Evolutionary conservation across 495 filamentous ascomycete species (phyloP).

Genomic region (Aspergillus ostianus): DNA sequence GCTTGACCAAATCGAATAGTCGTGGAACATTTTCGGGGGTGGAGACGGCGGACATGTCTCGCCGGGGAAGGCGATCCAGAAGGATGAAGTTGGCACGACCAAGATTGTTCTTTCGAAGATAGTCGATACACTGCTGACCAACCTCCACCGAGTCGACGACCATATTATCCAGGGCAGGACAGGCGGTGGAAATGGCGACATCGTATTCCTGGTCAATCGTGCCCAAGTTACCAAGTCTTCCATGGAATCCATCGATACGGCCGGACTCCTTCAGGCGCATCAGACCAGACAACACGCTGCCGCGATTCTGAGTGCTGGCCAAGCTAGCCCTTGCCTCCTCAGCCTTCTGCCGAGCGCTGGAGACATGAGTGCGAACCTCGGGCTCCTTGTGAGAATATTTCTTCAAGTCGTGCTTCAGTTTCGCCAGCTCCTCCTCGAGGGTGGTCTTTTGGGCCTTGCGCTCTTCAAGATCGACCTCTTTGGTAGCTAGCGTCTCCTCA

Average conservation of each 20-base stretch:
- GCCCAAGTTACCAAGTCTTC: constrained; percentile 92
- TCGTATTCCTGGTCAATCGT: constrained; percentile 93
- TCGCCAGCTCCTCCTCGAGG: constrained; percentile 70
- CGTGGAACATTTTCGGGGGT: constrained; percentile 92
- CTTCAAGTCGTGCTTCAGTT: constrained; percentile 67
- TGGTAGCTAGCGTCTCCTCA: constrained; percentile 64
- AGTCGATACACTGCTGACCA: constrained; percentile 96
- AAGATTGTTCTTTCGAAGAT: constrained; percentile 93
- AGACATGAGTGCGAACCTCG: constrained; percentile 74
- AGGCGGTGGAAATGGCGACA: constrained; percentile 94
- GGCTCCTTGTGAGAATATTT: constrained; percentile 75
- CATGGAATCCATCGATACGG: constrained; percentile 94
- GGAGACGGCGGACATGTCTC: constrained; percentile 72
- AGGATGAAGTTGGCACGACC: constrained; percentile 97
- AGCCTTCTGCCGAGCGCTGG: constrained; percentile 84
- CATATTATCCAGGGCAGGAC: constrained; percentile 86
- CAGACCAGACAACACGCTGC: constrained; percentile 84
- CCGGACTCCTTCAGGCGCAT: constrained; percentile 96
- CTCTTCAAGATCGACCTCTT: constrained; percentile 72
- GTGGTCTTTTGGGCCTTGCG: constrained; percentile 67
- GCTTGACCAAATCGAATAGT: constrained; percentile 87
- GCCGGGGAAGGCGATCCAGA: constrained; percentile 75
- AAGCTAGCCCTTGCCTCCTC: constrained; percentile 91
- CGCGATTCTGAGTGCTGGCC: constrained; percentile 84
- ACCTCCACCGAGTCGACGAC: constrained; percentile 93